Base-by-base conservation (phyloP, 108 stramenopile species). In the Fistulifera solaris region DNA sequence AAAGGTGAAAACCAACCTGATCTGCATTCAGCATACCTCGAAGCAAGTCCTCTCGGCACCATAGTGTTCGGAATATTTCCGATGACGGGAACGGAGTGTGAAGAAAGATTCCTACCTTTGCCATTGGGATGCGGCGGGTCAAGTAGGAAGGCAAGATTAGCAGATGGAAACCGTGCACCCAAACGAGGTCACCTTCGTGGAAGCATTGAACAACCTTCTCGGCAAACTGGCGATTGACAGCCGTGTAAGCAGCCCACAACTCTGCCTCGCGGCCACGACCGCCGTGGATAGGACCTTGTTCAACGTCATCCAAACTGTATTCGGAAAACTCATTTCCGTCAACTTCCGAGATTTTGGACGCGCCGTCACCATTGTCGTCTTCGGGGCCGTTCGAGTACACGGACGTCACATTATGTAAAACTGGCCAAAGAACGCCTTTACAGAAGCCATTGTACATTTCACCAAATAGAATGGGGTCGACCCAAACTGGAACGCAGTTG, bases 51-150 rank as follows among this genome's bases (percentile, higher is more conserved):
- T 94, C 90, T n/a, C 96, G 83, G 61, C 83, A 87, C 76, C 92
- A 87, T 1, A 99, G 63, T 0, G 96, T 87, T 31, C 96, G 76
- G 60, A 99, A 99, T 40, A 99, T 91, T 65, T 97, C 95, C 13
- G 89, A 90, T 47, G 89, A 93, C n/a, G 99, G 99, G 63, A 98
- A 99, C 45, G 99, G 97, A 0, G 94, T 96, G 80, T 98, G 99
- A 41, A 99, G 59, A 73, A 98, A 99, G 56, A 98, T 94, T 44
- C 76, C 87, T 70, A 84, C 77, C 65, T 94, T 91, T 42, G 74
- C 74, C 78, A 93, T 92, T 27, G 83, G 72, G 27, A 99, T 71
- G 26, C 96, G 66, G 42, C 86, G 69, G 5, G 86, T 93, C 51
- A 95, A 69, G 56, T 85, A 88, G 38, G 94, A 96, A 1, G 97